Base-by-base conservation (phyloP, 2,329 filamentous ascomycete genomes). In the Ophiocordyceps unilateralis region DNA sequence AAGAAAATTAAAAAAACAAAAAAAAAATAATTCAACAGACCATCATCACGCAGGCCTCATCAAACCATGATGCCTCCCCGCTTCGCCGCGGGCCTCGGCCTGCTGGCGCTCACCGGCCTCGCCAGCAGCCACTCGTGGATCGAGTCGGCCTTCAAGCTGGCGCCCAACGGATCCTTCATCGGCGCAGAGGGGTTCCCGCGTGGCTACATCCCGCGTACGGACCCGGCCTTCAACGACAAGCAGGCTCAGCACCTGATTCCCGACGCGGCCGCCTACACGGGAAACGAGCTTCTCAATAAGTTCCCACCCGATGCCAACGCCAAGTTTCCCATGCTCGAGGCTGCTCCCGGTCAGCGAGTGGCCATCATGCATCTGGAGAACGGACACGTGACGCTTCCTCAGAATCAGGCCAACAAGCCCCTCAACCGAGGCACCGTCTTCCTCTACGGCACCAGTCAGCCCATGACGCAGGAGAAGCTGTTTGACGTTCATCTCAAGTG, bases 111-210 rank as follows among this genome's bases (percentile, higher is more conserved):
- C 40, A 49, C 48, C 10, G 46, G 46, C 30, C 43, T 51, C 6
- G 58, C 54, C 28, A 50, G 50, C 22, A 79, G 76, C 30, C 89
- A 95, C 62, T 81, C 78, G 17, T 95, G 88, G 88, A 72, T 89
- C 40, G 87, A 95, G 61, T 68, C 80, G 53, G 67, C 89, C 41
- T 74, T 69, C 47, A 75, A 77, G 45, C 78, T 95, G 57, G 74
- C 77, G 43, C 58, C 74, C 23, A 82, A 86, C 52, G 88, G 87
- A 43, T 76, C 76, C 28, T 85, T 87, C 56, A 65, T 78, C 19
- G 82, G 82, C 23, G 58, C 70, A 8, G 66, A 74, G 21, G 89
- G 89, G 26, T 94, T 80, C 56, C 66, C 81, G n/a, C 80, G 87
- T 48, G 80, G 78, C 40, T 85, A 78, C 54, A 59, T 77, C 15